Evolutionary conservation across 2,329 filamentous ascomycete species (phyloP), one percentile per base, ranked within the genome.

Genomic region (Falciphora oryzae): DNA sequence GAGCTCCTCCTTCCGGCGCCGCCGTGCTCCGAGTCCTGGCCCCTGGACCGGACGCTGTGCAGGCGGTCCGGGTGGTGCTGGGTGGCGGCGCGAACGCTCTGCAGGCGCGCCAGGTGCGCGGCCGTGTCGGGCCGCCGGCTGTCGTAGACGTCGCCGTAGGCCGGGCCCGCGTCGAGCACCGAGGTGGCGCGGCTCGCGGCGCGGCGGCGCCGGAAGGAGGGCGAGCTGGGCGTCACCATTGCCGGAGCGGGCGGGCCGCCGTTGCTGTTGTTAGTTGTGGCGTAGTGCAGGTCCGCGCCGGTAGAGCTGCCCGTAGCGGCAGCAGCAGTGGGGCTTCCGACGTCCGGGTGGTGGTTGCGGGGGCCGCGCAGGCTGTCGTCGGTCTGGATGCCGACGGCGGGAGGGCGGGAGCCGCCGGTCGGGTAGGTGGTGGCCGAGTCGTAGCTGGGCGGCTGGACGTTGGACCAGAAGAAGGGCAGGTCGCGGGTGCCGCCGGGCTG

Each of bases 401-500:
- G 59, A 11, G 59, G 32, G 32, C 59, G 35, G 32, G 16, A 2
- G 38, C 38, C 38, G 14, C 14, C 44, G 44, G 44, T 22, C 13
- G 44, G 44, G 44, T 60, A 32, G 14, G 63, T 32, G 10, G 63
- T 58, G 63, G 25, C 57, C 35, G 31, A 38, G 60, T 67, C 67
- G 32, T 73, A 73, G 2, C 72, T 65, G 0, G 75, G 76, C 1
- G 74, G 75, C 31, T 73, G 68, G 14, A 79, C 66, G 38, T 75
- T 75, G n/a, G 73, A 67, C 67, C 77, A 78, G 68, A 78, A 91
- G 68, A 91, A 81, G 0, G 90, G 90, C 73, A 86, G 87, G 61
- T 86, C 85, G 65, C 85, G 79, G 70, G 85, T 86, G 66, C 87
- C 85, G 66, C 90, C 89, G 63, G 89, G 88, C 76, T 84, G 85